Percentiles rank a stretch among this genome's conserved stretches.
Evolutionary conservation across 495 filamentous ascomycete species (phyloP).

Genomic region (Ramalina intermedia): DNA sequence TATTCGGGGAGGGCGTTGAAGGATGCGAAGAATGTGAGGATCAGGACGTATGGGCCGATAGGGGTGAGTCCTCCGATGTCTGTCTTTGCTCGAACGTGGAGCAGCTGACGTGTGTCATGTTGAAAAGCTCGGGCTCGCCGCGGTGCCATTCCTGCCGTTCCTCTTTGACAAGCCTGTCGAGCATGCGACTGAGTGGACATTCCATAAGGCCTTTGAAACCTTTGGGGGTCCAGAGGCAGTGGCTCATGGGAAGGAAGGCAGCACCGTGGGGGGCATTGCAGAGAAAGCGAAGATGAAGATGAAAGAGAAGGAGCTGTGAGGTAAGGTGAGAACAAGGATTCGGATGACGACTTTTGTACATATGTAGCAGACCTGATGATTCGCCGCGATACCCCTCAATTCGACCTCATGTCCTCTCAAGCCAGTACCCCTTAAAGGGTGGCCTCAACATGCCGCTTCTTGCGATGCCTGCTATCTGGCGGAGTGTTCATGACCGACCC

Average conservation of each 20-base stretch:
- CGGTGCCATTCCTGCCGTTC: conserved; percentile 78
- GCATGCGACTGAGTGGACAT: conserved; percentile 73
- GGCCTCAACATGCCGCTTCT: too few species aligned
- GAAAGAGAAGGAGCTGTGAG: conserved; percentile 15
- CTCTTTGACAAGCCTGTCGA: conserved; percentile 92
- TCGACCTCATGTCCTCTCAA: background rate
- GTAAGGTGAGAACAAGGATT: too few species aligned
- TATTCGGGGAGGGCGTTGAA: conserved; percentile 77
- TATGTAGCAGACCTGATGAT: background rate
- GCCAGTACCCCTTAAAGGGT: too few species aligned
- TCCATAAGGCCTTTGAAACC: conserved; percentile 60
- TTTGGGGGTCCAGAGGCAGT: conserved; percentile 52
- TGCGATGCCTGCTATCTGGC: too few species aligned
- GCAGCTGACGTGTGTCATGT: background rate
- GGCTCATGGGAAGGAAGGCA: conserved; percentile 8
- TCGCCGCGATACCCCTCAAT: conserved; percentile 1
- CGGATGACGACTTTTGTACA: background rate
- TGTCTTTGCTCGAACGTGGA: background rate
- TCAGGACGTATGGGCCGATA: conserved; percentile 80
- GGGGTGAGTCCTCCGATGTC: conserved; percentile 39
- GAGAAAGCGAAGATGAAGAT: conserved; percentile 7
- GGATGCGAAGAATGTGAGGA: conserved; percentile 51
- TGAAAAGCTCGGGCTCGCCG: conserved; percentile 55
- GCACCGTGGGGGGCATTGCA: conserved; percentile 5
- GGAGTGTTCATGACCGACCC: too few species aligned